These are phyloP conservation scores for Endocarpon pusillum DNA, from an alignment of 495 filamentous ascomycete genomes.

Conservation along the genomic window DNA sequence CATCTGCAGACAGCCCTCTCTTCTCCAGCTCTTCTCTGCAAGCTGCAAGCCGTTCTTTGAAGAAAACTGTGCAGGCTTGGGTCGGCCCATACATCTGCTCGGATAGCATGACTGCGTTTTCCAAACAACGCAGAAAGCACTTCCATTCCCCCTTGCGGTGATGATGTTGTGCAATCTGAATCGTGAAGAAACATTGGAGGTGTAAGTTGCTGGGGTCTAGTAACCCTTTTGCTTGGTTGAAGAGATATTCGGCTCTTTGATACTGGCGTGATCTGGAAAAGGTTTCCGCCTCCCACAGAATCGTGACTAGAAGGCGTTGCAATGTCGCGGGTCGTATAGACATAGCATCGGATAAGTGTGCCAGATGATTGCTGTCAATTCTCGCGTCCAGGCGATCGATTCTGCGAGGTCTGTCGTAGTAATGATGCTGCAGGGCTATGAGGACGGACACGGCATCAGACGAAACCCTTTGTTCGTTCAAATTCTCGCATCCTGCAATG, in stretches of 20 bases:
- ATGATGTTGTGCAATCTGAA: not conserved
- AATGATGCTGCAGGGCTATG: not conserved
- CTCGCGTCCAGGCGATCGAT: not conserved
- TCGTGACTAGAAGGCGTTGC: not conserved
- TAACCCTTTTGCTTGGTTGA: not conserved
- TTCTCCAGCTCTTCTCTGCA: not conserved
- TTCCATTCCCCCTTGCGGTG: not conserved
- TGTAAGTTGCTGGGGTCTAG: not conserved
- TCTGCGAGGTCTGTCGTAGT: not conserved
- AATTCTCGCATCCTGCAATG: not conserved
- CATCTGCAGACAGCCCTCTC: not conserved
- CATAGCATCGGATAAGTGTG: not conserved
- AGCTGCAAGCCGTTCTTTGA: not conserved
- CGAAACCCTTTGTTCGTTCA: not conserved
- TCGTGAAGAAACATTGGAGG: slow-evolving; percentile 1
- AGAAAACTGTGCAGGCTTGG: not conserved
- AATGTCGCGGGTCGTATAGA: not conserved
- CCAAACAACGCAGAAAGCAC: not conserved
- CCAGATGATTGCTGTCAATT: not conserved
- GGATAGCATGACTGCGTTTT: not conserved
- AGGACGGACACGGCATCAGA: not conserved
- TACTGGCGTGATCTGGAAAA: not conserved
- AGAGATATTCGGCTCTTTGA: not conserved
- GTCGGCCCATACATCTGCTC: not conserved
- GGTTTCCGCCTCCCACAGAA: not conserved